Percentiles rank a stretch among this genome's conserved stretches.
Evolutionary conservation across 225 moss, liverwort and hornwort species (phyloP).

Genomic region (Anthoceros angustus): DNA sequence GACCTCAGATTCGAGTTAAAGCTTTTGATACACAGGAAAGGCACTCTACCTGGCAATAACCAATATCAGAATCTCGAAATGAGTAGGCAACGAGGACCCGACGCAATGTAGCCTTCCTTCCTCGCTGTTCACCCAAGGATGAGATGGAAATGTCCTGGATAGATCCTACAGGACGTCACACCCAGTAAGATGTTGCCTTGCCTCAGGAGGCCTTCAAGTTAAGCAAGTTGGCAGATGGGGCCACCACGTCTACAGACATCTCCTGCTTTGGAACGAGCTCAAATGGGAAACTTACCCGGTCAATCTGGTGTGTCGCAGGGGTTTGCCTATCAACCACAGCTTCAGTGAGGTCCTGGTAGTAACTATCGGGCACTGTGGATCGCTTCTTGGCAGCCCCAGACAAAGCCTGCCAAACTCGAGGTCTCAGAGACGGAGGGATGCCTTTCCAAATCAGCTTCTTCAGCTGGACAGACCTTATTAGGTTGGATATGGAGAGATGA

Average conservation of each 20-base stretch:
- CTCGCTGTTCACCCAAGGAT: conserved; percentile 76
- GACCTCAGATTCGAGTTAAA: too few relatives aligned
- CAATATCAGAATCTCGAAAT: conserved; percentile 83
- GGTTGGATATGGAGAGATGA: conserved; percentile 65
- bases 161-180: conserved; percentile 40
- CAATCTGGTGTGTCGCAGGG: conserved; percentile 72
- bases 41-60: conserved; percentile 71
- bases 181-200: neutral
- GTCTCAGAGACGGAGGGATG: conserved; percentile 68
- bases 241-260: too few relatives aligned
- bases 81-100: conserved; percentile 84
- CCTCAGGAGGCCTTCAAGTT: neutral
- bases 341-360: conserved; percentile 70
- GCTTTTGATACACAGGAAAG: too few relatives aligned
- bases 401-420: conserved; percentile 76
- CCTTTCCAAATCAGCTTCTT: conserved; percentile 94
- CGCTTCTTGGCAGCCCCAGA: conserved; percentile 68
- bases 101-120: conserved; percentile 81
- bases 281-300: conserved; percentile 36
- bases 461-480: conserved; percentile 66
- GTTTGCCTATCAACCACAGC: conserved; percentile 62
- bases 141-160: conserved; percentile 78
- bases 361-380: conserved; percentile 80
- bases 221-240: neutral
- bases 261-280: neutral